Evolutionary conservation across 2,329 filamentous ascomycete species (phyloP), one percentile per base, ranked within the genome.

Genomic region (Teratosphaeria epicoccoides): DNA sequence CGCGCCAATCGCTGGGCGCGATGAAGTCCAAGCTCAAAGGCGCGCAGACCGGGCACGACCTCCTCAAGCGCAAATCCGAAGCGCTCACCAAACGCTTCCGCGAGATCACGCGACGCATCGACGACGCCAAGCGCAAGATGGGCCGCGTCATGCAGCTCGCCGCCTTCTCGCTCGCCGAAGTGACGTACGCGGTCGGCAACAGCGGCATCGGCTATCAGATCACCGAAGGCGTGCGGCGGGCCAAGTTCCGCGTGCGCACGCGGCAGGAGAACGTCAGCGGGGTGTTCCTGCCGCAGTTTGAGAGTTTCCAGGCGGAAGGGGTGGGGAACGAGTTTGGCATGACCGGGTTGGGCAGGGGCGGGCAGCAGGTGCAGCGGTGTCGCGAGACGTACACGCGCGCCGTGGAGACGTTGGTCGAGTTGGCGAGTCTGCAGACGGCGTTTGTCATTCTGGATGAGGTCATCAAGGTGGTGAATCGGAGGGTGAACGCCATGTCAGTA

Each of bases 121-220:
- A 98, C 74, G 93, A 98, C 71, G 93, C 93, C 43, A 98, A 98
- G 73, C 87, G 90, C 63, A 98, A 98, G 76, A 98, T 98, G 91
- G 93, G 93, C 52, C 82, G 91, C 28, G 93, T 98, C 33, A 98
- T 98, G 93, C 91, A 97, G 71, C 95, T 98, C 66, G 93, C 93
- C 40, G 90, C 93, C 45, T 97, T 98, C 73, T 97, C 91, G 43
- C 80, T 98, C 17, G 93, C 93, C 54, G 93, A 97, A 74, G 93
- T 98, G 52, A 95, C 89, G 47, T 98, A 98, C 66, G 93, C 93
- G 24, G 89, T 96, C 24, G 93, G 93, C 57, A 89, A 91, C 64
- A 87, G 61, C 43, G 67, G 95, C 65, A 95, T 98, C 63, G 87
- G 86, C 56, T 98, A 95, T 73, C 93, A 98, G 73, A 88, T 98